Evolutionary conservation across 345 rosid species (phyloP).

Genomic region (Salix purpurea): DNA sequence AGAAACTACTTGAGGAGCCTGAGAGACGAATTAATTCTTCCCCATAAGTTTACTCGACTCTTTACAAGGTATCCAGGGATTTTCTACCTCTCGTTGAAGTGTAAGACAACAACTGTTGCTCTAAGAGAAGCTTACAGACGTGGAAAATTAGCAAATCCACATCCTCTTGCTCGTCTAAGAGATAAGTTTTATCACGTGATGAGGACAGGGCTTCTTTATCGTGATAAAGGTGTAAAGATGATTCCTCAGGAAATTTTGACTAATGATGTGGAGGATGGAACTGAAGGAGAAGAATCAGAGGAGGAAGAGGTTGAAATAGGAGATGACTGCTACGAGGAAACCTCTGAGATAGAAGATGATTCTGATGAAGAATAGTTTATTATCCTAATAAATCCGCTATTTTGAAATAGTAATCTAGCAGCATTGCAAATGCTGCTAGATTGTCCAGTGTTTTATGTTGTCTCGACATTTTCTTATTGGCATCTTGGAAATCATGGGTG

Average conservation of each 20-base stretch:
- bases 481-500: not conserved
- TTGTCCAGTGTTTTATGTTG: not conserved
- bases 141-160: slow-evolving; percentile 76
- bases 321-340: slow-evolving; percentile 39
- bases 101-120: slow-evolving; percentile 85
- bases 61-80: slow-evolving; percentile 94
- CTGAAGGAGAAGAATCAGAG: slow-evolving; percentile 38
- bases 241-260: slow-evolving; percentile 47
- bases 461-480: not conserved
- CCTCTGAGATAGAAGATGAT: slow-evolving; percentile 44
- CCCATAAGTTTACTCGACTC: slow-evolving; percentile 79
- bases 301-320: slow-evolving; percentile 50
- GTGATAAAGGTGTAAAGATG: slow-evolving; percentile 58
- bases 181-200: slow-evolving; percentile 78
- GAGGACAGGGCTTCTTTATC: slow-evolving; percentile 83
- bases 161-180: slow-evolving; percentile 67
- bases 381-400: not conserved
- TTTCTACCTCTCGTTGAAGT: slow-evolving; percentile 86
- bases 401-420: not conserved
- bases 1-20: slow-evolving; percentile 88
- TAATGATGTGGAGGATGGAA: slow-evolving; percentile 31
- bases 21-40: slow-evolving; percentile 77
- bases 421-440: not conserved
- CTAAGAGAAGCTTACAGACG: slow-evolving; percentile 81
- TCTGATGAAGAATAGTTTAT: slow-evolving; percentile 33